These are phyloP conservation scores for Amaranthus hypochondriacus DNA, from an alignment of 148 eudicot genomes.

Conservation along the genomic window DNA sequence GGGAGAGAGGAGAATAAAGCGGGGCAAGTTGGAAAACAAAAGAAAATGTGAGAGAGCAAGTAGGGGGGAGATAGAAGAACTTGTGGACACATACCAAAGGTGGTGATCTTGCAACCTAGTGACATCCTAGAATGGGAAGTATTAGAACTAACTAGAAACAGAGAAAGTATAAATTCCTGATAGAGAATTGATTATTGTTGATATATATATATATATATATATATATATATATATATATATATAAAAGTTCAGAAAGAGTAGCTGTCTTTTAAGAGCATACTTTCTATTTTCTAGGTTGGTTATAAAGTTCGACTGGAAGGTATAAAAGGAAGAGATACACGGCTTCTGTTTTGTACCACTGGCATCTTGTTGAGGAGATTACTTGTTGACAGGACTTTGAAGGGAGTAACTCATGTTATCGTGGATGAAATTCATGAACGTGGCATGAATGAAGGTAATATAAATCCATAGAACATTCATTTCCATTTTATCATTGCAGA, in stretches of 20 bases:
- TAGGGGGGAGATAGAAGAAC: no score
- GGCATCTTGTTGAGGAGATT: constrained; percentile 93
- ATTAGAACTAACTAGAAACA: no score
- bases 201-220: background rate
- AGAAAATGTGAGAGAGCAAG: no score
- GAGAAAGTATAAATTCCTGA: background rate
- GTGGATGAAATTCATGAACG: constrained; percentile 99
- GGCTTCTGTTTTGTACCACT: constrained; percentile 92
- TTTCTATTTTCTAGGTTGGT: constrained; percentile 59
- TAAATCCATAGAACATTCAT: constrained; percentile 9
- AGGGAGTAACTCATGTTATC: constrained; percentile 90
- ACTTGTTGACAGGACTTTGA: constrained; percentile 79
- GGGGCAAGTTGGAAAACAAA: no score
- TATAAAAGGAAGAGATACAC: constrained; percentile 93
- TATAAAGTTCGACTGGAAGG: constrained; percentile 98
- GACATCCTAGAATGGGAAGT: no score
- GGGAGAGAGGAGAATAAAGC: no score
- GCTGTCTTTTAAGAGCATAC: constrained; percentile 6
- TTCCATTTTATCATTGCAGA: background rate
- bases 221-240: no score
- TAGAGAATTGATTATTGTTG: background rate
- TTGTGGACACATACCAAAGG: no score
- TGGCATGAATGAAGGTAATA: constrained; percentile 96
- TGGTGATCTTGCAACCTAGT: no score
- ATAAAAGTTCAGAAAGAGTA: background rate